phyloP scores from a whole-genome alignment of 441 rosid genomes.

The Kokia cookei region DNA sequence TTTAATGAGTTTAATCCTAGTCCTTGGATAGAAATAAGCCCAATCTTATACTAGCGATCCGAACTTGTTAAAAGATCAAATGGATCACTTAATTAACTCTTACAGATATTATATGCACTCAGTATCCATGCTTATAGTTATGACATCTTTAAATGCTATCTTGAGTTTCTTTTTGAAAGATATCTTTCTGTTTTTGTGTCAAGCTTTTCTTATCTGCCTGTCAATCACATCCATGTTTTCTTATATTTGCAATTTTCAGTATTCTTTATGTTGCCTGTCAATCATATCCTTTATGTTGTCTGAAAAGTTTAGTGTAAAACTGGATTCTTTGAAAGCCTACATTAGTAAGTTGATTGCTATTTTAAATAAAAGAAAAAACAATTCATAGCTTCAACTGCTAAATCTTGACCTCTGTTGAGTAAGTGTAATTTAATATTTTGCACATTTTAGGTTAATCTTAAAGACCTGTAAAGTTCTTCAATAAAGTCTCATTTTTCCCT shows the following conservation, averaged over 20 bases:
- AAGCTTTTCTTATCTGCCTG: not conserved
- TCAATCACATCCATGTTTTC: not conserved
- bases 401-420: not conserved
- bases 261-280: not conserved
- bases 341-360: not conserved
- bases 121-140: not conserved
- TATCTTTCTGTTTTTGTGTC: not conserved
- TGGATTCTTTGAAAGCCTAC: not conserved
- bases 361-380: not conserved
- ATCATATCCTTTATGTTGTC: not conserved
- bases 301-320: not conserved
- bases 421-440: not conserved
- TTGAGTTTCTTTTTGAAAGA: not conserved
- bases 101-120: not conserved
- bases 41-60: not conserved
- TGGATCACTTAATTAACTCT: not conserved
- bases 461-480: not conserved
- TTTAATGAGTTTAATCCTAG: not conserved
- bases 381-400: not conserved
- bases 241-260: not conserved
- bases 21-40: not conserved
- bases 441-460: not conserved
- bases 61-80: not conserved
- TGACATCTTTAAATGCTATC: not conserved
- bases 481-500: not conserved